phyloP scores from a whole-genome alignment of 2,329 filamentous ascomycete genomes.

The Botrytis porri region DNA sequence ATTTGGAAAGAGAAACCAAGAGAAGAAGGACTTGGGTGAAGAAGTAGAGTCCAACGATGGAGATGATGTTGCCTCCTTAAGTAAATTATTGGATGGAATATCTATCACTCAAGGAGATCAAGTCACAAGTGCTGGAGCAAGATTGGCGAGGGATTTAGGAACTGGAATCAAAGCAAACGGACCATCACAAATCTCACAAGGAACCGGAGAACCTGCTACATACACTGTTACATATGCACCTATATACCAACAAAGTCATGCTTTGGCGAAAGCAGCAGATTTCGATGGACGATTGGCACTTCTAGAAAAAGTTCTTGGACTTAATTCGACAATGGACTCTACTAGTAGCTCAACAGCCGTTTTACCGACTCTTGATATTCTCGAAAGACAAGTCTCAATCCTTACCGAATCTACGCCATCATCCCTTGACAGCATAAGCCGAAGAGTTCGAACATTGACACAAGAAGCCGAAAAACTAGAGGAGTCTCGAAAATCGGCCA shows the following conservation, averaged over 20 bases:
- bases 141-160: slow-evolving; percentile 35
- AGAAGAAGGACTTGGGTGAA: slow-evolving; percentile 43
- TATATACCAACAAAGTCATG: slow-evolving; percentile 64
- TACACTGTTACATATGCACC: slow-evolving; percentile 65
- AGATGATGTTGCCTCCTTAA: slow-evolving; percentile 65
- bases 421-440: slow-evolving; percentile 69
- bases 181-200: slow-evolving; percentile 29
- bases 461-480: slow-evolving; percentile 71
- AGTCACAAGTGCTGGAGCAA: slow-evolving; percentile 25
- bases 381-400: slow-evolving; percentile 77
- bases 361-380: slow-evolving; percentile 73
- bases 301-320: slow-evolving; percentile 77
- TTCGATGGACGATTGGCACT: slow-evolving; percentile 79
- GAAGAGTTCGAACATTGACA: slow-evolving; percentile 66
- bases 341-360: slow-evolving; percentile 64
- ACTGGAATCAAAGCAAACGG: slow-evolving; percentile 34
- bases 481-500: slow-evolving; percentile 61
- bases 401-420: slow-evolving; percentile 70
- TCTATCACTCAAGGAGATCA: slow-evolving; percentile 36
- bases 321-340: slow-evolving; percentile 64
- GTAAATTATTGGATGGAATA: slow-evolving; percentile 68
- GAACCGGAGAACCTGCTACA: slow-evolving; percentile 43
- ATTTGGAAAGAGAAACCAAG: slow-evolving; percentile 53
- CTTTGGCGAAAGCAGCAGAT: slow-evolving; percentile 76
- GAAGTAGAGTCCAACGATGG: slow-evolving; percentile 41